Percentiles rank a stretch among this genome's conserved stretches.
phyloP scores from a whole-genome alignment of 306 rosid genomes.

The Ormosia emarginata region DNA sequence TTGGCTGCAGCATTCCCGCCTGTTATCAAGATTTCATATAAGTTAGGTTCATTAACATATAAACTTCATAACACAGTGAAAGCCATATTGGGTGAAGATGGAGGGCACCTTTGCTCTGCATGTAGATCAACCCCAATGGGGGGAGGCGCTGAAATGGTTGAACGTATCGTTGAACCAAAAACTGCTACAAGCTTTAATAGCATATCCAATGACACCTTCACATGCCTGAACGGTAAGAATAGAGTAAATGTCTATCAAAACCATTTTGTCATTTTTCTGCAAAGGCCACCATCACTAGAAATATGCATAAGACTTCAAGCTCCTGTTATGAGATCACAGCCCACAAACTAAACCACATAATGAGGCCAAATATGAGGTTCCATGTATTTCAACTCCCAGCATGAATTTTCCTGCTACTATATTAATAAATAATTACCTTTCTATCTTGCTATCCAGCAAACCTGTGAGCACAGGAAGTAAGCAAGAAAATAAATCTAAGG shows the following conservation, averaged over 20 bases:
- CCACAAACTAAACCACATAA: not conserved
- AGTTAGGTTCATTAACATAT: conserved; percentile 18
- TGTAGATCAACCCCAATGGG: conserved; percentile 85
- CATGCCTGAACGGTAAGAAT: conserved; percentile 62
- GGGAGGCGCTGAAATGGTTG: conserved; percentile 72
- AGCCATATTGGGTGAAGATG: conserved; percentile 13
- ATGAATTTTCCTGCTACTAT: not conserved
- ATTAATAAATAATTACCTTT: conserved; percentile 57
- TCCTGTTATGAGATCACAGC: not conserved
- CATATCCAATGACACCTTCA: conserved; percentile 72
- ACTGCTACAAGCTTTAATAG: conserved; percentile 86
- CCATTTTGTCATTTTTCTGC: not conserved
- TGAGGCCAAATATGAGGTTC: not conserved
- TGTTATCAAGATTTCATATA: conserved; percentile 34
- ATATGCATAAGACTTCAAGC: not conserved
- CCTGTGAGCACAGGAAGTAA: conserved; percentile 90
- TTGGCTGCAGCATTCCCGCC: conserved; percentile 74
- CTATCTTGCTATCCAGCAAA: conserved; percentile 74
- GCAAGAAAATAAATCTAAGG: conserved; percentile 69
- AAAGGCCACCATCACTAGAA: not conserved
- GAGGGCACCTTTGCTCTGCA: conserved; percentile 79
- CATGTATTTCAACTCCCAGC: not conserved
- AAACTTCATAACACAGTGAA: conserved; percentile 19
- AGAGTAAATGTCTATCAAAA: conserved; percentile 14
- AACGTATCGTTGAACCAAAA: conserved; percentile 71